These are phyloP conservation scores for Fistulifera pelliculosa DNA, from an alignment of 108 stramenopile genomes.

Conservation along the genomic window DNA sequence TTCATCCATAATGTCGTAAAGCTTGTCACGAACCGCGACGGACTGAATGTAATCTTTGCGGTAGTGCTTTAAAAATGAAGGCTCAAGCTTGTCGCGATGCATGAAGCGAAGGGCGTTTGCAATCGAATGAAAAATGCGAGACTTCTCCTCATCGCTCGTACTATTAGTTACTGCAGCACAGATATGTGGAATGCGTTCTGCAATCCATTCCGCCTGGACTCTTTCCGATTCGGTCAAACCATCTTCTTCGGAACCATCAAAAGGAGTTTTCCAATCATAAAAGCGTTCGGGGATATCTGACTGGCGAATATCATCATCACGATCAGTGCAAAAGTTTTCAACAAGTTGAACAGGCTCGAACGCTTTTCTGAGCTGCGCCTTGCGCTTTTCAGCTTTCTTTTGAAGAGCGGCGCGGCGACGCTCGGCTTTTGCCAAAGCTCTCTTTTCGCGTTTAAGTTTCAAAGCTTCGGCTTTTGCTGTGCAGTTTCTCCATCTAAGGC, in stretches of 20 bases:
- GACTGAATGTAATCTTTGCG: slow-evolving; percentile 65
- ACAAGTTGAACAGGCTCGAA: slow-evolving; percentile 86
- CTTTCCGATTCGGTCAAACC: slow-evolving; percentile 55
- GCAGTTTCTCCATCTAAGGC: slow-evolving; percentile 35
- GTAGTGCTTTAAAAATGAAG: slow-evolving; percentile 75
- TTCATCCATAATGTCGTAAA: slow-evolving; percentile 77
- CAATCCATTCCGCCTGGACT: slow-evolving; percentile 77
- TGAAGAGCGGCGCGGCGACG: slow-evolving; percentile 32
- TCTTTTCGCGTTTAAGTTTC: slow-evolving; percentile 65
- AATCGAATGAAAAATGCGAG: slow-evolving; percentile 53
- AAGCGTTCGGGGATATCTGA: slow-evolving; percentile 71
- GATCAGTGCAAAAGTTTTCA: slow-evolving; percentile 88
- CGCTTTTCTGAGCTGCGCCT: slow-evolving; percentile 62
- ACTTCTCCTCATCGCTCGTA: slow-evolving; percentile 33
- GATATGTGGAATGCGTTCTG: slow-evolving; percentile 63
- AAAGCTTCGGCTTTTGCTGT: slow-evolving; percentile 63
- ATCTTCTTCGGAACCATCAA: slow-evolving; percentile 25
- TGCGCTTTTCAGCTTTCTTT: slow-evolving; percentile 51
- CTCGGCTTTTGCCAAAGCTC: slow-evolving; percentile 45
- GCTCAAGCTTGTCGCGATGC: slow-evolving; percentile 70
- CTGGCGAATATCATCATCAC: slow-evolving; percentile 75
- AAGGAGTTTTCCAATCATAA: slow-evolving; percentile 63
- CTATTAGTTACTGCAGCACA: slow-evolving; percentile 40
- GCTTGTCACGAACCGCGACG: slow-evolving; percentile 55
- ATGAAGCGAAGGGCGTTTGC: slow-evolving; percentile 60